A percentile compares a stretch with the other conserved stretches of the same genome.
Evolutionary conservation across 495 filamentous ascomycete genomes (phyloP).

Genomic region (Penicillium pulvis): DNA sequence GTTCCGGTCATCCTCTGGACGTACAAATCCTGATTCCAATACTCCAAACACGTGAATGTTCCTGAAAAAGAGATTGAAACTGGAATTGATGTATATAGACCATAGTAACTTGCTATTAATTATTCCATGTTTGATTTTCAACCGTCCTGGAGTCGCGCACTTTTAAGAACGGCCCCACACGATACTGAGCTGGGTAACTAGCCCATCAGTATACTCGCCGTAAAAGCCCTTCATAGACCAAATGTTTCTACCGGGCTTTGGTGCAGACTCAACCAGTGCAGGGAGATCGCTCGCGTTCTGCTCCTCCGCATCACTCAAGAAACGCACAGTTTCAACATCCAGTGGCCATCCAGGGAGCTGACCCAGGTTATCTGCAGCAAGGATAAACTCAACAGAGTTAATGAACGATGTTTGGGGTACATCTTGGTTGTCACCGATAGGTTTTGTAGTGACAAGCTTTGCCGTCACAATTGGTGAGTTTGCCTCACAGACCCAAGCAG

Average conservation of each 20-base stretch:
- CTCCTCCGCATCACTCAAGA: background rate
- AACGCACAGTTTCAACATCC: background rate
- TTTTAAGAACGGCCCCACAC: background rate
- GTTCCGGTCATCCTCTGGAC: no score
- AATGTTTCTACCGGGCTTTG: slow-evolving; percentile 1
- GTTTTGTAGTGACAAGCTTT: background rate
- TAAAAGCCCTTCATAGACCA: slow-evolving; percentile 2
- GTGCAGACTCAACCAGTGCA: background rate
- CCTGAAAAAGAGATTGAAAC: background rate
- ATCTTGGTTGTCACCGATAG: background rate
- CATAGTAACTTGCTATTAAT: background rate
- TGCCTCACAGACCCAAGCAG: background rate
- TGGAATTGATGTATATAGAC: background rate
- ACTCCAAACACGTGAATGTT: no score
- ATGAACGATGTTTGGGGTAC: background rate
- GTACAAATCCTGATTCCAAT: no score
- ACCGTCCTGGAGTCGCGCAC: background rate
- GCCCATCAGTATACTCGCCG: background rate
- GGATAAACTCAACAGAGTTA: background rate
- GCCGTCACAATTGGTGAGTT: slow-evolving; percentile 1
- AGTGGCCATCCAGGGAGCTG: slow-evolving; percentile 2
- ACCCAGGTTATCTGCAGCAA: slow-evolving; percentile 2
- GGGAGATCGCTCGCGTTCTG: background rate
- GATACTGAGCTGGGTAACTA: background rate
- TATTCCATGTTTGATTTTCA: background rate